These are phyloP conservation scores for Fusarium mundagurra DNA, from an alignment of 2,329 filamentous ascomycete genomes.

Conservation along the genomic window DNA sequence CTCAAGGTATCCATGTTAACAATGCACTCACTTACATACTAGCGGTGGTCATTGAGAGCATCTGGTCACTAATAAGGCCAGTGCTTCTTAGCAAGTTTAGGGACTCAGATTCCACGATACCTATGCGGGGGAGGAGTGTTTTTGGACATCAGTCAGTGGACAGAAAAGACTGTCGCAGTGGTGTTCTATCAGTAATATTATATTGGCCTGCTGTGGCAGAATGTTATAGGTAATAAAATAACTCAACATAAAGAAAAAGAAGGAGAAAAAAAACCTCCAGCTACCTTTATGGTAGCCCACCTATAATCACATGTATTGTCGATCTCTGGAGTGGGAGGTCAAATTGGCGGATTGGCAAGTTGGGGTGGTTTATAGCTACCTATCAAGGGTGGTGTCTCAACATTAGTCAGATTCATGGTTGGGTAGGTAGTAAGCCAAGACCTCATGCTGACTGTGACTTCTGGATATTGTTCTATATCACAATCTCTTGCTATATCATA, in stretches of 20 bases:
- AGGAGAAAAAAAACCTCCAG: background rate
- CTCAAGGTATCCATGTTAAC: background rate
- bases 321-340: background rate
- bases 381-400: constrained; percentile 2
- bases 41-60: background rate
- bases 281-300: background rate
- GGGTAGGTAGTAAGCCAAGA: background rate
- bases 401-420: constrained; percentile 20
- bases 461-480: background rate
- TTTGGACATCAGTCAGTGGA: background rate
- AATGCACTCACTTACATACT: background rate
- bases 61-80: background rate
- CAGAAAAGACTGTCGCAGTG: background rate
- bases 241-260: background rate
- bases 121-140: background rate
- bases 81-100: background rate
- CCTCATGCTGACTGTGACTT: constrained; percentile 5
- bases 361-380: background rate
- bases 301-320: background rate
- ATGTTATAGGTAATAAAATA: background rate
- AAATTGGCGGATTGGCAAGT: background rate
- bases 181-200: background rate
- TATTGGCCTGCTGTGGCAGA: background rate
- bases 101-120: background rate
- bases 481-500: background rate